Evolutionary conservation across 331 rosid genomes (phyloP).

Genomic region (Rhamnella rubrinervis): DNA sequence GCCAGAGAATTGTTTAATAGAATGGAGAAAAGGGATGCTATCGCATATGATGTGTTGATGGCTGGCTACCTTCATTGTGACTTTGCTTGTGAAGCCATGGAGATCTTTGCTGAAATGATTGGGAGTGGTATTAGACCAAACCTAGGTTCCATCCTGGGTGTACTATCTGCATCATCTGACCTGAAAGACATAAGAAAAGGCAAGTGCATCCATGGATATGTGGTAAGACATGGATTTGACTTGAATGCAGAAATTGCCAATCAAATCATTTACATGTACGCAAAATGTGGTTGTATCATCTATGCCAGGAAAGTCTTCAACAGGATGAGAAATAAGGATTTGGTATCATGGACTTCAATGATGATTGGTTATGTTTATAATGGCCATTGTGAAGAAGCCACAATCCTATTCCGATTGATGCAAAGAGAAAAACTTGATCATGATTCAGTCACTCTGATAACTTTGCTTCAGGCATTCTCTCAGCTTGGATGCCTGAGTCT

Average conservation of each 20-base stretch:
- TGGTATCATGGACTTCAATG: constrained; percentile 59
- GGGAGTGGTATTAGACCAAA: constrained; percentile 26
- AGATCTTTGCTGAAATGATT: constrained; percentile 33
- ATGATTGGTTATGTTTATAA: constrained; percentile 38
- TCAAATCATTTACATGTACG: constrained; percentile 39
- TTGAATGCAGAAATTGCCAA: constrained; percentile 37
- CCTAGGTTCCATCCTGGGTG: constrained; percentile 39
- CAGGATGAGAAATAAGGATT: constrained; percentile 31
- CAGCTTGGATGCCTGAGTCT: constrained; percentile 40
- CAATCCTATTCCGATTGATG: constrained; percentile 42
- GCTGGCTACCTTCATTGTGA: constrained; percentile 37
- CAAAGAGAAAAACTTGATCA: constrained; percentile 28
- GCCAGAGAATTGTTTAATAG: constrained; percentile 41
- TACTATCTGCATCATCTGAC: constrained; percentile 44
- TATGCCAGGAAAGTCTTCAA: constrained; percentile 35
- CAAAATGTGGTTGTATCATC: constrained; percentile 31
- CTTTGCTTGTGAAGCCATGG: constrained; percentile 28
- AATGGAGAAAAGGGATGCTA: constrained; percentile 35
- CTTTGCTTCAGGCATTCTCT: constrained; percentile 49
- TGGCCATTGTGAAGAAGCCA: constrained; percentile 39
- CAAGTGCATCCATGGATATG: constrained; percentile 42
- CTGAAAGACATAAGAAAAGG: constrained; percentile 29
- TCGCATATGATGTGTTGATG: constrained; percentile 46
- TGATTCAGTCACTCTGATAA: constrained; percentile 33
- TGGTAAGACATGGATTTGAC: constrained; percentile 27